Percentiles rank a stretch among this genome's conserved stretches.
Conservation (phyloP, 331 rosid species). For the Pyrus hybrid region DNA sequence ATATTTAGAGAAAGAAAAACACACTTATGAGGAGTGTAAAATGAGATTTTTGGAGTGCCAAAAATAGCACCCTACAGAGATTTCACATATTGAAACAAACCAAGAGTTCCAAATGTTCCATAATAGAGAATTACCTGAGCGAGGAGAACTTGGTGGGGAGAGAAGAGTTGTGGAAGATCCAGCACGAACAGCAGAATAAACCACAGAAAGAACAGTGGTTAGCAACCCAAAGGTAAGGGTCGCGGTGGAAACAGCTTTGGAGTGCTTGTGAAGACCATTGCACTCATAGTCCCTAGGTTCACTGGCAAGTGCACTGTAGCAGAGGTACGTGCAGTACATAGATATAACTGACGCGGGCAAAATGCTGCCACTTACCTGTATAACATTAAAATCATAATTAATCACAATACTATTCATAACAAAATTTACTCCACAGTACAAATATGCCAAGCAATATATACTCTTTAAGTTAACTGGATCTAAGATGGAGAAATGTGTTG, state of each 20-base stretch:
- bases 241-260: conserved; percentile 93
- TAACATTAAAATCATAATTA: conserved; percentile 2
- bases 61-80: too few relatives aligned
- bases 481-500: neutral
- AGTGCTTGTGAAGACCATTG: conserved; percentile 96
- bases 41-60: too few relatives aligned
- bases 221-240: conserved; percentile 70
- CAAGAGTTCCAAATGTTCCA: neutral
- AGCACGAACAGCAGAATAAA: conserved; percentile 98
- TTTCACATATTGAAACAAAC: neutral
- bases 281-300: conserved; percentile 98
- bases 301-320: conserved; percentile 89
- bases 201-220: conserved; percentile 90
- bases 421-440: neutral
- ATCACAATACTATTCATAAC: too few relatives aligned
- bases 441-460: neutral
- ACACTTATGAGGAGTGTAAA: too few relatives aligned
- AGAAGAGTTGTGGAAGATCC: conserved; percentile 88
- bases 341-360: conserved; percentile 95
- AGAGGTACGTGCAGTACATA: conserved; percentile 82
- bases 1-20: too few relatives aligned
- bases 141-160: conserved; percentile 94
- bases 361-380: conserved; percentile 85
- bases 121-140: conserved; percentile 59
- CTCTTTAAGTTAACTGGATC: too few relatives aligned